Evolutionary conservation across 192 early-diverging fungal genomes (phyloP).

Genomic region (Obelidium mucronatum): DNA sequence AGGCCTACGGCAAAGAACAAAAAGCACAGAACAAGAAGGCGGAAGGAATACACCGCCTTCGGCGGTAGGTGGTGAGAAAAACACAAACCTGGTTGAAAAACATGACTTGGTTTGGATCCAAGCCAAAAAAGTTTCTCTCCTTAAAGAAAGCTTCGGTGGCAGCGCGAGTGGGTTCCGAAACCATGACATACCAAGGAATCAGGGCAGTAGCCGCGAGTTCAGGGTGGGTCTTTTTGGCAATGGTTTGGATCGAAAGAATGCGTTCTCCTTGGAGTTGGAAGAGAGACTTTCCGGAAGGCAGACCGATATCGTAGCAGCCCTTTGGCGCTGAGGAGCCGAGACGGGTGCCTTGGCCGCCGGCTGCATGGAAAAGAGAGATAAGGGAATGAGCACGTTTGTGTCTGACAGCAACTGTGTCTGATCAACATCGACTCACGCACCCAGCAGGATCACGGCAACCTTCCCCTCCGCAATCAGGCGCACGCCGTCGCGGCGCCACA

Average conservation of each 20-base stretch:
- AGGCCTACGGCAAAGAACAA: too few species aligned
- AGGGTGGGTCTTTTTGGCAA: constrained; percentile 58
- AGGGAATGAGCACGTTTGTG: too few species aligned
- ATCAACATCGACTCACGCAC: constrained; percentile 38
- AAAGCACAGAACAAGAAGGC: too few species aligned
- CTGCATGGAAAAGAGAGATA: too few species aligned
- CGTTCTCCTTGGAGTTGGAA: constrained; percentile 97
- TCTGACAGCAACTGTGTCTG: too few species aligned
- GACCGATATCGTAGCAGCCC: constrained; percentile 93
- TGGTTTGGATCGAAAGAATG: constrained; percentile 81
- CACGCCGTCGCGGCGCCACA: constrained; percentile 81
- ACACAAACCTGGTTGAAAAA: constrained; percentile 99
- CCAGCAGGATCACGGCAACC: constrained; percentile 94
- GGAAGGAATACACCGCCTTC: too few species aligned
- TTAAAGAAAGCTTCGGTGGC: constrained; percentile 85
- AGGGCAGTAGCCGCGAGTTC: constrained; percentile 44
- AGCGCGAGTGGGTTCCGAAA: constrained; percentile 87
- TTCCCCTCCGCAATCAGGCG: constrained; percentile 82
- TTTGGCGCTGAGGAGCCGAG: constrained; percentile 79
- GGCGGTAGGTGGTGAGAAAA: too few species aligned
- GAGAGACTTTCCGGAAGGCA: constrained; percentile 87
- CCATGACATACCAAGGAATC: constrained; percentile 99
- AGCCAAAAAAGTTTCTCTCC: constrained; percentile 86
- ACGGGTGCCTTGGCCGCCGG: constrained; percentile 45
- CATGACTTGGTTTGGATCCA: constrained; percentile 81